Conservation (phyloP, 2,329 filamentous ascomycete genomes). For the Zymoseptoria tritici region DNA sequence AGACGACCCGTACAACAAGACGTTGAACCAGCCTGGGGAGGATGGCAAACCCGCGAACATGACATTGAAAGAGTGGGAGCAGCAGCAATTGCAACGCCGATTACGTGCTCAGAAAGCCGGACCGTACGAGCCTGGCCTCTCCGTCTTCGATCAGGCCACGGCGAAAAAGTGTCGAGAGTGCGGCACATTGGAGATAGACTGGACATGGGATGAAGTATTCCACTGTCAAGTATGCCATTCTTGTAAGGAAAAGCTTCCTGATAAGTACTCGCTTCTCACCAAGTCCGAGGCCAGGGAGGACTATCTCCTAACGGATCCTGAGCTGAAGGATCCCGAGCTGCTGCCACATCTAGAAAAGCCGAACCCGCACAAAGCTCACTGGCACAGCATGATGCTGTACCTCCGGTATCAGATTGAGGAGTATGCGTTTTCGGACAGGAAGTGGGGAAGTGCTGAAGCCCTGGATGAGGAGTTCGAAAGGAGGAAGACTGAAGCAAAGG, state of each 20-base stretch:
- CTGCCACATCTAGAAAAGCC: constrained; percentile 81
- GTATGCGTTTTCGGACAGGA: constrained; percentile 72
- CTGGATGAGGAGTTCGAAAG: constrained; percentile 83
- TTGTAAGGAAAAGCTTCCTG: constrained; percentile 84
- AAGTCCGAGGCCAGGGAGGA: constrained; percentile 96
- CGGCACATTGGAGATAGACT: constrained; percentile 78
- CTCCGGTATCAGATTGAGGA: constrained; percentile 89
- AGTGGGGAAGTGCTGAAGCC: constrained; percentile 83
- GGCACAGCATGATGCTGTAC: constrained; percentile 99
- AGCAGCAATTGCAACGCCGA: constrained; percentile 65
- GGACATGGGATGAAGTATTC: constrained; percentile 86
- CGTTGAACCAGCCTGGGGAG: constrained; percentile 55
- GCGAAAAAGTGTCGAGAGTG: constrained; percentile 76
- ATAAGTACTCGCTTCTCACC: constrained; percentile 90
- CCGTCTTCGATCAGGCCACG: constrained; percentile 53
- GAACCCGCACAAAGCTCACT: constrained; percentile 91
- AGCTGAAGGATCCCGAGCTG: constrained; percentile 80
- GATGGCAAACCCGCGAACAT: constrained; percentile 68
- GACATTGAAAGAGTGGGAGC: constrained; percentile 87
- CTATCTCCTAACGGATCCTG: constrained; percentile 89
- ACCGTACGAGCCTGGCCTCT: constrained; percentile 84
- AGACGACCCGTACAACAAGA: constrained; percentile 85
- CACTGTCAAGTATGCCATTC: constrained; percentile 63
- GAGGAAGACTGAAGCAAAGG: constrained; percentile 71
- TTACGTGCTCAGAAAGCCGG: constrained; percentile 68